Evolutionary conservation across 2,329 filamentous ascomycete genomes (phyloP).

Genomic region (Penicillium sp.): DNA sequence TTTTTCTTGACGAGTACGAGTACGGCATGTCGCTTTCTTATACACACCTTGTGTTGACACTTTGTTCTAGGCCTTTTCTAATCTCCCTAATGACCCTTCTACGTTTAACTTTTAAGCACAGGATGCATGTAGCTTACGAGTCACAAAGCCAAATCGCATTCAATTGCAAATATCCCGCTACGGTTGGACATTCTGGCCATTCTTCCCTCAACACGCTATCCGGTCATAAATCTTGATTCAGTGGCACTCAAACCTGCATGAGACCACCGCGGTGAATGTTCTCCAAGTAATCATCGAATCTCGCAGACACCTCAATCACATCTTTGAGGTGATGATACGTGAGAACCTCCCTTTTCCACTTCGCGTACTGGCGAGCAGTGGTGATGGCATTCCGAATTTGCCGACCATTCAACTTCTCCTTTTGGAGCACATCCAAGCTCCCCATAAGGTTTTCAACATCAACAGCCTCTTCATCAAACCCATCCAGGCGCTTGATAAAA

Average conservation of each 20-base stretch:
- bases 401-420: conserved; percentile 19
- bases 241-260: neutral
- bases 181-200: neutral
- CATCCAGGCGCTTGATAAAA: neutral
- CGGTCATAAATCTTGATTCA: neutral
- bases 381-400: conserved; percentile 18
- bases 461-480: neutral
- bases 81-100: conserved; percentile 33
- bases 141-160: neutral
- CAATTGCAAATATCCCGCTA: neutral
- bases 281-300: conserved; percentile 8
- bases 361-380: conserved; percentile 17
- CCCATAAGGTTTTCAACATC: conserved; percentile 14
- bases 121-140: neutral
- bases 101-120: conserved; percentile 22
- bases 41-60: conserved; percentile 4
- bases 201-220: neutral
- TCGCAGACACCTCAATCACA: conserved; percentile 21
- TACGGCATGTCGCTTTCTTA: neutral
- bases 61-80: conserved; percentile 34
- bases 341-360: conserved; percentile 12
- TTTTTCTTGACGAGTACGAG: neutral
- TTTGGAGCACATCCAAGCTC: conserved; percentile 10
- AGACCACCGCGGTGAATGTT: neutral
- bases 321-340: conserved; percentile 18